Conservation (phyloP, 2,329 filamentous ascomycete genomes). For the Elsinoe arachidis region DNA sequence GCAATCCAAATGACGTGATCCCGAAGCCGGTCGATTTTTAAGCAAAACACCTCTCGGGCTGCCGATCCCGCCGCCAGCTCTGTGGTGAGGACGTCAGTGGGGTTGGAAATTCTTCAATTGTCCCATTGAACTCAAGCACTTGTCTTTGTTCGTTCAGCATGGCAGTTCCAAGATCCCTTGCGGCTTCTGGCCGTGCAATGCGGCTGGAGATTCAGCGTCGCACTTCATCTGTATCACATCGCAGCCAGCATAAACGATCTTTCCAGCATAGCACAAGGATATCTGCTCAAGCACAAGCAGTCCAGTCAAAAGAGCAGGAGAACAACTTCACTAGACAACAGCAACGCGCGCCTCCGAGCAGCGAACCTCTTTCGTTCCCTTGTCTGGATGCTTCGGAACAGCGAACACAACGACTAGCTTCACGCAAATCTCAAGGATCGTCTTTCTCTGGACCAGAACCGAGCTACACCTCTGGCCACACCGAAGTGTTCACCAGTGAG, state of each 20-base stretch:
- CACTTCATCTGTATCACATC: neutral
- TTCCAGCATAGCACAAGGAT: conserved; percentile 8
- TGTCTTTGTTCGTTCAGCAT: neutral
- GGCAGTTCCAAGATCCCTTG: conserved; percentile 1
- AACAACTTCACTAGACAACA: conserved; percentile 20
- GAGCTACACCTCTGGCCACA: conserved; percentile 84
- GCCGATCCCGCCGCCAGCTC: neutral
- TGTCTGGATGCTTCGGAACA: conserved; percentile 79
- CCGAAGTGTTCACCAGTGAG: conserved; percentile 64
- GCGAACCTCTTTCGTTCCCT: conserved; percentile 80
- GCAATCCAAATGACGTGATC: conserved; percentile 5
- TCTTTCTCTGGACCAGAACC: conserved; percentile 74
- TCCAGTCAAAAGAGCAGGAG: conserved; percentile 16
- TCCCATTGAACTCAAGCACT: neutral
- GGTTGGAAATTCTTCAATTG: neutral
- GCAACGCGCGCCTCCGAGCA: conserved; percentile 44
- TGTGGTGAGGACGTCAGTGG: neutral
- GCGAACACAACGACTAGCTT: conserved; percentile 60
- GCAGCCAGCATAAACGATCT: neutral
- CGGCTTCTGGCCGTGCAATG: conserved; percentile 11
- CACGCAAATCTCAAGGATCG: conserved; percentile 40
- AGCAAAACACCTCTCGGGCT: neutral
- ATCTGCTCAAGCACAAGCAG: conserved; percentile 22
- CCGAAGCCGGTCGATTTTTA: conserved; percentile 8
- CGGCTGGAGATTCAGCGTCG: conserved; percentile 11